phyloP scores from a whole-genome alignment of 2,329 filamentous ascomycete species.

The Zasmidium angulare region DNA sequence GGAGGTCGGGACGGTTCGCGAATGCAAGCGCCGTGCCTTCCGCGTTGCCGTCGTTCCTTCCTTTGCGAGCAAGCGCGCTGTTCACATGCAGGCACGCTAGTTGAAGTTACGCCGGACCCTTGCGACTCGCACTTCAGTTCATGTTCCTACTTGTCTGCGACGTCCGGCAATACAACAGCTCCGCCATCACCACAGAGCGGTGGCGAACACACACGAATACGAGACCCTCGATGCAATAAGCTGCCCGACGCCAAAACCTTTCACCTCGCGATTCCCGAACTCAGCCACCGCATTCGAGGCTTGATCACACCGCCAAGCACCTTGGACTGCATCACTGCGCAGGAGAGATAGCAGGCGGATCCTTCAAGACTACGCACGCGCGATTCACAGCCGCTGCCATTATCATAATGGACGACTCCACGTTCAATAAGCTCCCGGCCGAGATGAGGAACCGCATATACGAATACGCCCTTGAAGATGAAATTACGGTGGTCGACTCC shows the following conservation, averaged over 20 bases:
- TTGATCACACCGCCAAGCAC: not conserved
- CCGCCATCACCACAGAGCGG: not conserved
- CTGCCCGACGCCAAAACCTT: not conserved
- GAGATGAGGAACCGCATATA: not conserved
- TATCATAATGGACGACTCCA: not conserved
- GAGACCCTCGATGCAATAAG: not conserved
- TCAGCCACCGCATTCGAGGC: not conserved
- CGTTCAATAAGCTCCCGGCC: conserved; percentile 1
- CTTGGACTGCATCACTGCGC: not conserved
- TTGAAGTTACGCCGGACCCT: too few relatives aligned
- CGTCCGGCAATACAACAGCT: not conserved
- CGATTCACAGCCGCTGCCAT: too few relatives aligned
- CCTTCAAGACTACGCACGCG: too few relatives aligned
- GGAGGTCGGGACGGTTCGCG: not conserved
- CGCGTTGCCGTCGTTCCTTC: not conserved
- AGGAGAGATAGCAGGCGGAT: not conserved
- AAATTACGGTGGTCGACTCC: not conserved
- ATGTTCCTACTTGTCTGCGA: not conserved
- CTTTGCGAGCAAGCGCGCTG: not conserved
- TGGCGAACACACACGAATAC: not conserved
- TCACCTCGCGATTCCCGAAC: not conserved
- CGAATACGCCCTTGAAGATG: not conserved
- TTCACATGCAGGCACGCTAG: too few relatives aligned
- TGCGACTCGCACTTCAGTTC: not conserved
- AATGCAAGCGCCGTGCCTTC: not conserved